Evolutionary conservation across 2,329 filamentous ascomycete species (phyloP).

Genomic region (Paramyrothecium sp.): DNA sequence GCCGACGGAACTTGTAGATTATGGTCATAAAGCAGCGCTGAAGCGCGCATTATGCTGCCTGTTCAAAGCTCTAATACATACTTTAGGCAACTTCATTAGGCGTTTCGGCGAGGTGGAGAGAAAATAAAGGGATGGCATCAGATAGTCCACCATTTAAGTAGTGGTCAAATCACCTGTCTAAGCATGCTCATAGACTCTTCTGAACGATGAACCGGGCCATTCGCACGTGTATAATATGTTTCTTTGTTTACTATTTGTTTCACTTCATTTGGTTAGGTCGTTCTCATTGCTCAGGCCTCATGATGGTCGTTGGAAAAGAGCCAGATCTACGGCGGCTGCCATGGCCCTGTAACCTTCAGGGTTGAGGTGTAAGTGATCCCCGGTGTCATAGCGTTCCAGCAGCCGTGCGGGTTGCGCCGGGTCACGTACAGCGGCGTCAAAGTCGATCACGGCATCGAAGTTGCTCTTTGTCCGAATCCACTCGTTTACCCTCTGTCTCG

Average conservation of each 20-base stretch:
- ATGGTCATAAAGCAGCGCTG: slow-evolving; percentile 62
- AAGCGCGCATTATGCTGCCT: background rate
- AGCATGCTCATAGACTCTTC: background rate
- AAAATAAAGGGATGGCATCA: background rate
- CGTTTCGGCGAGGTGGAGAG: background rate
- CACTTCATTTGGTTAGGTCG: slow-evolving; percentile 15
- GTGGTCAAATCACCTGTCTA: background rate
- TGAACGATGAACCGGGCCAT: background rate
- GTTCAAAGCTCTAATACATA: background rate
- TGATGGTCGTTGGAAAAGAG: slow-evolving; percentile 34
- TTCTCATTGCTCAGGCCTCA: slow-evolving; percentile 10
- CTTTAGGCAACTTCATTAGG: background rate
- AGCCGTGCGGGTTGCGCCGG: slow-evolving; percentile 37
- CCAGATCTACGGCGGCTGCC: slow-evolving; percentile 52
- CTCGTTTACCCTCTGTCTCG: slow-evolving; percentile 52
- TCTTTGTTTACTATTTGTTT: too few relatives aligned
- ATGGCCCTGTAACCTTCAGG: slow-evolving; percentile 53
- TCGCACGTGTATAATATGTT: too few relatives aligned
- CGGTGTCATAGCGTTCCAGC: slow-evolving; percentile 45
- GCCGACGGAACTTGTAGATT: slow-evolving; percentile 90
- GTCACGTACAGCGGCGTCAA: slow-evolving; percentile 55
- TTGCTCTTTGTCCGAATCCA: slow-evolving; percentile 54
- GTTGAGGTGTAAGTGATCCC: slow-evolving; percentile 61
- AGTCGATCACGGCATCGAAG: slow-evolving; percentile 63
- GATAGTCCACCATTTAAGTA: background rate